phyloP scores from a whole-genome alignment of 129 eudicot genomes.

The Heracleum sosnowskyi region DNA sequence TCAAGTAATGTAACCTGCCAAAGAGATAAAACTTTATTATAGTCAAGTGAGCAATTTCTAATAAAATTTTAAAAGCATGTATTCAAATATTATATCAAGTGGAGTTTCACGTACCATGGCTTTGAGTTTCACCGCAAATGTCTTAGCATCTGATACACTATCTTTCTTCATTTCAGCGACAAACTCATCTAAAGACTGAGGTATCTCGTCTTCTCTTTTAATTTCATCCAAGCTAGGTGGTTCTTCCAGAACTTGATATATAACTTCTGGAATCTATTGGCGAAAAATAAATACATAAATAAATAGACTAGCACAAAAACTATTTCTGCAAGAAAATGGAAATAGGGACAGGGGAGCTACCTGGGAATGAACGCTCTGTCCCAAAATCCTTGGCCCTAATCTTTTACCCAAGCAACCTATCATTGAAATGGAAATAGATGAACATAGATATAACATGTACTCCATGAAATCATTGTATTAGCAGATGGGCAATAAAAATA shows the following conservation, averaged over 20 bases:
- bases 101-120: slow-evolving; percentile 46
- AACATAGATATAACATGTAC: neutral
- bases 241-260: slow-evolving; percentile 70
- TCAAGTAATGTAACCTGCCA: slow-evolving; percentile 67
- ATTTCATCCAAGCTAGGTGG: slow-evolving; percentile 32
- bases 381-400: slow-evolving; percentile 51
- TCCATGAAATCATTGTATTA: neutral
- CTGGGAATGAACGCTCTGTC: slow-evolving; percentile 37
- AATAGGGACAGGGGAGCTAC: slow-evolving; percentile 35
- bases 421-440: slow-evolving; percentile 6
- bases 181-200: slow-evolving; percentile 67
- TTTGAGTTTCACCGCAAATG: slow-evolving; percentile 78
- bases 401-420: slow-evolving; percentile 78
- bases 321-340: neutral
- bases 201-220: slow-evolving; percentile 41
- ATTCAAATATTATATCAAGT: neutral
- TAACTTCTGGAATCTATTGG: slow-evolving; percentile 73
- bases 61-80: neutral
- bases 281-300: neutral
- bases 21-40: too few species aligned
- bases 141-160: slow-evolving; percentile 51
- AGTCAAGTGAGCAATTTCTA: neutral
- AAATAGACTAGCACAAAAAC: neutral
- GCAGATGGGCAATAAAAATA: neutral
- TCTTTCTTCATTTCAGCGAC: slow-evolving; percentile 48